Base-by-base conservation (phyloP, 352 stramenopile species). In the Lagenidium giganteum region DNA sequence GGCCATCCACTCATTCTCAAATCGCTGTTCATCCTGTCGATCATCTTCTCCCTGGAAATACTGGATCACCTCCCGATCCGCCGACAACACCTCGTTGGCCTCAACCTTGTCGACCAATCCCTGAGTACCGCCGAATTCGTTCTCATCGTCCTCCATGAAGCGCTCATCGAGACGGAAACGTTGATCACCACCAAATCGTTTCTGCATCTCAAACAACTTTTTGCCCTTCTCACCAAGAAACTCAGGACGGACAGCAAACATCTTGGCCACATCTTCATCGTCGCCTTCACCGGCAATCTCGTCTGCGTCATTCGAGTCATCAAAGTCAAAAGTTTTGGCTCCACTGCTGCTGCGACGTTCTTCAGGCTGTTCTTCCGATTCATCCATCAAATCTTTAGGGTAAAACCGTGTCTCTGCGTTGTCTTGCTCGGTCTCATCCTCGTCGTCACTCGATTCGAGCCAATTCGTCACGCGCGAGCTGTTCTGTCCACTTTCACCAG, bases 141-240 rank as follows among this genome's bases (percentile, higher is more conserved):
- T 72, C 26, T 73, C 66, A 8, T 82, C 64, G 22, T 77, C 57
- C 25, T 87, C 77, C 28, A 87, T 67, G 56, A 91, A 91, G 3
- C 78, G 75, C 16, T 70, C 71, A 45, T 91, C 78, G 39, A 91
- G 60, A 28, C 73, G 72, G 58, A 91, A 91, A 35, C 78, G 78
- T 55, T 83, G 61, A 47, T 91, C 78, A 13, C 78, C 75, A 31
- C 70, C 69, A 41, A 87, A 91, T 2, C 73, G 71, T 45, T 88
- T 91, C 42, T 91, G 78, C 62, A 91, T 63, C 54, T 91, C 78
- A 47, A 91, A 91, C 28, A 91, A 43, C 47, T 81, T 74, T 45
- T 82, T 82, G 45, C 78, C 78, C 14, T 64, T 64, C 41, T 73
- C 67, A 8, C 78, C 78, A 5, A 84, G 43, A 36, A 91, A 91